Percentiles rank a stretch among this genome's conserved stretches.
phyloP scores from a whole-genome alignment of 179 eudicot genomes.

The Gypsophila paniculata region DNA sequence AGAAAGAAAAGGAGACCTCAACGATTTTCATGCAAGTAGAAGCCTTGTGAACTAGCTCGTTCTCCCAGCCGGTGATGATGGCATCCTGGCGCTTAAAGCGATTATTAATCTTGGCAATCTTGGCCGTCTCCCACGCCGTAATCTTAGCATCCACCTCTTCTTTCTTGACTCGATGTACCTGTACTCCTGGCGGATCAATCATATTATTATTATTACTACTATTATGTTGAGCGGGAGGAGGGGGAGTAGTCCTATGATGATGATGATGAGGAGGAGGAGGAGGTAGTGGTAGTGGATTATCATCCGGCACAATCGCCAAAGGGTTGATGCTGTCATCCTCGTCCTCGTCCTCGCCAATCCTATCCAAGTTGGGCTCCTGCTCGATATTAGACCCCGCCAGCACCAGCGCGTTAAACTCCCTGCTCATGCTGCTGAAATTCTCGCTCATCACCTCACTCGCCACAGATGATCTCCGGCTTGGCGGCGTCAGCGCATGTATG shows the following conservation, averaged over 20 bases:
- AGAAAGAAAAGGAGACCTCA: conserved; percentile 42
- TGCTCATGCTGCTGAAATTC: conserved; percentile 71
- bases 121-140: conserved; percentile 84
- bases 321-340: conserved; percentile 50
- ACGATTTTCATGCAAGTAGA: conserved; percentile 81
- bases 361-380: conserved; percentile 30
- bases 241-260: no score
- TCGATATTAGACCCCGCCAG: conserved; percentile 56
- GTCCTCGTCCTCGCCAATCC: conserved; percentile 63
- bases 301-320: conserved; percentile 75
- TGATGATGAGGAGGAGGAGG: no score
- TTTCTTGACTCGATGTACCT: conserved; percentile 66
- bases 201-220: no score
- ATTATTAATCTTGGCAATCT: conserved; percentile 78
- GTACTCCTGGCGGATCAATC: conserved; percentile 20
- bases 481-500: conserved; percentile 69
- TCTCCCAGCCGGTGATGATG: conserved; percentile 74
- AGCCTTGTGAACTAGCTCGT: conserved; percentile 70
- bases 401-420: conserved; percentile 84
- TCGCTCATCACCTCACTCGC: conserved; percentile 37
- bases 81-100: conserved; percentile 85
- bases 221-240: no score
- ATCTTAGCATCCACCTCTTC: conserved; percentile 93
- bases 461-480: conserved; percentile 43
- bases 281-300: conserved; percentile 22